Evolutionary conservation across 2,329 filamentous ascomycete species (phyloP), one percentile per base, ranked within the genome.

Genomic region (Aspergillus alliaceus): DNA sequence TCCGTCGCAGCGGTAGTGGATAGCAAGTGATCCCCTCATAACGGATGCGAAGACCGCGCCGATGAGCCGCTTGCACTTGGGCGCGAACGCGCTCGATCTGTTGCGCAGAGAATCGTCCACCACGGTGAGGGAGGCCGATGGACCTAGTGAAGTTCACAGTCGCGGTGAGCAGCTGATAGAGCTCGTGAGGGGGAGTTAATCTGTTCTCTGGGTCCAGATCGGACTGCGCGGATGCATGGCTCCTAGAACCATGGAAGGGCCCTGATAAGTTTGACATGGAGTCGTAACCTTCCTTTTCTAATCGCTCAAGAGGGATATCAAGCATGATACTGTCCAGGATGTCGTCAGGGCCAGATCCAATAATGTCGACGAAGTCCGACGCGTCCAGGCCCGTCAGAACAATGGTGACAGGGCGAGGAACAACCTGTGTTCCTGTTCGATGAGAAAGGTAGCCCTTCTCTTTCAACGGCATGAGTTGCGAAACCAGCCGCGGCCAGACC

Each of bases 391-490:
- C 62, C 1, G 60, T 62, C 15, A 69, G 53, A 1, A 72, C 62
- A 3, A 72, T 51, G 1, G 66, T 71, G 5, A 71, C 55, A 3
- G 62, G 59, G 6, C 67, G 58, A 7, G 59, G 54, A 5, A 68
- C 50, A 20, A 70, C 24, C 14, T 51, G 53, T 2, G 50, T 58
- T 2, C 62, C 63, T 50, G 67, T 53, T 50, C 63, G 62, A 51
- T 68, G 64, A 1, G 66, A 65, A 3, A 72, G 57, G 40, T 67
- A 65, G 2, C 66, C 64, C 2, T 39, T 53, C 25, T 65, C 53
- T 12, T 59, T 62, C 6, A 72, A 53, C 7, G 50, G 20, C 15
- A 56, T 54, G 1, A 73, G 46, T 27, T 65, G 60, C 1, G 58
- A 58, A 14, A 62, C 27, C 3, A 72, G 60, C 22, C 35, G 37